phyloP scores from a whole-genome alignment of 257 asterid species.

The Solanum bulbocastanum region DNA sequence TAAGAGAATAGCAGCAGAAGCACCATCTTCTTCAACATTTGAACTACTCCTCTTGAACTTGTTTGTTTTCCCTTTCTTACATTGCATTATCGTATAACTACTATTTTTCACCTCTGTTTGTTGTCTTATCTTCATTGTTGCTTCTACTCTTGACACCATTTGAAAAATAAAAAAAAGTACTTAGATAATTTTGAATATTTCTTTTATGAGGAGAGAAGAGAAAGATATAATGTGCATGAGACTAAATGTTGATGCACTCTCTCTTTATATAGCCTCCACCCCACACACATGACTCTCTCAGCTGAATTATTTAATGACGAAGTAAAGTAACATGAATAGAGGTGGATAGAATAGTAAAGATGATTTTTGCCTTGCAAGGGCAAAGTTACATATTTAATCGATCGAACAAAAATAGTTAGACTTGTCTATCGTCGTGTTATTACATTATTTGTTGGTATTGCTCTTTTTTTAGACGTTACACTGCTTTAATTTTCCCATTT shows the following conservation, averaged over 20 bases:
- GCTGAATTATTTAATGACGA: neutral
- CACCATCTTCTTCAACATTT: constrained; percentile 59
- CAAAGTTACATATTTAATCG: neutral
- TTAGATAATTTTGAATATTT: neutral
- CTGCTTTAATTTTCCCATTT: no score
- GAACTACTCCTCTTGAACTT: constrained; percentile 69
- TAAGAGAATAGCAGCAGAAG: constrained; percentile 59
- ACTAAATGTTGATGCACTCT: neutral
- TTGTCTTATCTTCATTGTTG: constrained; percentile 21
- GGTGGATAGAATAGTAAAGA: neutral
- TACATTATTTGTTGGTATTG: no score
- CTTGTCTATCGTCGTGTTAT: no score
- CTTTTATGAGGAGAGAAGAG: neutral
- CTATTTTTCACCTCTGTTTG: neutral
- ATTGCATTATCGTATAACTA: constrained; percentile 11
- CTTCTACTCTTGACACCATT: constrained; percentile 51
- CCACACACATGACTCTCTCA: neutral
- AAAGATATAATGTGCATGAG: neutral
- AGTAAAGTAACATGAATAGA: neutral
- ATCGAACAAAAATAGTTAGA: neutral
- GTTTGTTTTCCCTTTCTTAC: constrained; percentile 47
- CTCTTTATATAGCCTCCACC: neutral
- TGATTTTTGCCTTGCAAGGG: neutral
- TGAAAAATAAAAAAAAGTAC: neutral
- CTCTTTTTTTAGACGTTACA: no score